Conservation (phyloP, 495 filamentous ascomycete genomes). For the Daldinia vernicosa region DNA sequence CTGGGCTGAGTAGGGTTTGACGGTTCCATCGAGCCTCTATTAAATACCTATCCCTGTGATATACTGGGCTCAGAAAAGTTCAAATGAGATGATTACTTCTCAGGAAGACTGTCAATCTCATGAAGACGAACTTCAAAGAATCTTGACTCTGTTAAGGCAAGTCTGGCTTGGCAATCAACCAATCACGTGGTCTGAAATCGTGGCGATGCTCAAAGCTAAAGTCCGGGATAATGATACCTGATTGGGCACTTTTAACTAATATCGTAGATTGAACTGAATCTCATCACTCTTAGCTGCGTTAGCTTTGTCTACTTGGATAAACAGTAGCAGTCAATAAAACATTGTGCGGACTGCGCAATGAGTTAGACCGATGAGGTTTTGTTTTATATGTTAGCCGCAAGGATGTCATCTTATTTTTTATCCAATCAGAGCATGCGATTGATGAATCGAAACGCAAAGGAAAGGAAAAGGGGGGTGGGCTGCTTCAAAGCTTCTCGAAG, state of each 20-base stretch:
- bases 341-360: not conserved
- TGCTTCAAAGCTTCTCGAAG: too few relatives aligned
- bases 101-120: not conserved
- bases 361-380: not conserved
- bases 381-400: not conserved
- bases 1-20: slow-evolving; percentile 35
- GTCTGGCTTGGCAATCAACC: slow-evolving; percentile 25
- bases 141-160: not conserved
- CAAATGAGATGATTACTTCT: not conserved
- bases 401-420: not conserved
- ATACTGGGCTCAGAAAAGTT: not conserved
- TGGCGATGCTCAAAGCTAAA: slow-evolving; percentile 19
- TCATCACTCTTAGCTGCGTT: not conserved
- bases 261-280: slow-evolving; percentile 1
- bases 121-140: slow-evolving; percentile 2
- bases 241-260: slow-evolving; percentile 12
- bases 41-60: slow-evolving; percentile 1
- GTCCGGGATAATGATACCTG: not conserved
- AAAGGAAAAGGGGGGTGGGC: not conserved
- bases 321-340: not conserved
- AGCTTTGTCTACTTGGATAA: not conserved
- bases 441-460: not conserved
- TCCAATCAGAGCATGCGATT: not conserved
- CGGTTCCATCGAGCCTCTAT: slow-evolving; percentile 29
- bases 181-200: slow-evolving; percentile 19